These are phyloP conservation scores for Suhomyces choctaworum DNA, from an alignment of 1,139 yeast genomes.

Conservation along the genomic window DNA sequence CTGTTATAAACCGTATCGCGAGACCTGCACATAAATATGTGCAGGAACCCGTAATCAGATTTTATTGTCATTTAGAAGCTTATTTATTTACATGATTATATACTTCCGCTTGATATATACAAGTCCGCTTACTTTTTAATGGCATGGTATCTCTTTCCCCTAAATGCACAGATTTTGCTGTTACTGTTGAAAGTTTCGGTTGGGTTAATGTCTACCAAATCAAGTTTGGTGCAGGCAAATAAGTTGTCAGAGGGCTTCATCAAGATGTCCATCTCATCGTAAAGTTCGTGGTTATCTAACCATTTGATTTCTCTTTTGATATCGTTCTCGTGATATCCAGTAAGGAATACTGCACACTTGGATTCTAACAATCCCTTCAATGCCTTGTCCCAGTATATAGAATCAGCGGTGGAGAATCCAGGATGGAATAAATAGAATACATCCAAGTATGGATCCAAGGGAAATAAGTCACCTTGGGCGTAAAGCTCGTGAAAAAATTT, in stretches of 20 bases:
- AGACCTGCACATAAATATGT: too few relatives aligned
- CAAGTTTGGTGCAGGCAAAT: conserved; percentile 90
- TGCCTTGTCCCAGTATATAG: conserved; percentile 78
- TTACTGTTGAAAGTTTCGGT: conserved; percentile 92
- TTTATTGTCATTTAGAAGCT: too few relatives aligned
- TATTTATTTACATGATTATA: too few relatives aligned
- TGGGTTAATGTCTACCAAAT: conserved; percentile 86
- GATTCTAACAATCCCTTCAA: conserved; percentile 86
- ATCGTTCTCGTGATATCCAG: conserved; percentile 85
- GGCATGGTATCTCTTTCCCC: conserved; percentile 97
- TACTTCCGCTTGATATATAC: conserved; percentile 7
- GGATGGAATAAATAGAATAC: conserved; percentile 94
- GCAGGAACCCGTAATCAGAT: too few relatives aligned
- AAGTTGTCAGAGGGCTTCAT: conserved; percentile 72
- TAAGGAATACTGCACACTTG: conserved; percentile 86
- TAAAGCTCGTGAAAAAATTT: conserved; percentile 88
- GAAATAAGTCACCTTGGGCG: conserved; percentile 91
- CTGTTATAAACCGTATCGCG: too few relatives aligned
- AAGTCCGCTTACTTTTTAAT: conserved; percentile 34
- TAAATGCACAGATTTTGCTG: conserved; percentile 82
- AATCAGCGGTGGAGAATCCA: conserved; percentile 84
- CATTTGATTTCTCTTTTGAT: conserved; percentile 68
- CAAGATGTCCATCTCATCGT: conserved; percentile 75
- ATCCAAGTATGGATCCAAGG: conserved; percentile 95
- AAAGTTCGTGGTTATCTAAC: conserved; percentile 60